Evolutionary conservation across 2,329 filamentous ascomycete genomes (phyloP).

Genomic region (Alternaria arbusti): DNA sequence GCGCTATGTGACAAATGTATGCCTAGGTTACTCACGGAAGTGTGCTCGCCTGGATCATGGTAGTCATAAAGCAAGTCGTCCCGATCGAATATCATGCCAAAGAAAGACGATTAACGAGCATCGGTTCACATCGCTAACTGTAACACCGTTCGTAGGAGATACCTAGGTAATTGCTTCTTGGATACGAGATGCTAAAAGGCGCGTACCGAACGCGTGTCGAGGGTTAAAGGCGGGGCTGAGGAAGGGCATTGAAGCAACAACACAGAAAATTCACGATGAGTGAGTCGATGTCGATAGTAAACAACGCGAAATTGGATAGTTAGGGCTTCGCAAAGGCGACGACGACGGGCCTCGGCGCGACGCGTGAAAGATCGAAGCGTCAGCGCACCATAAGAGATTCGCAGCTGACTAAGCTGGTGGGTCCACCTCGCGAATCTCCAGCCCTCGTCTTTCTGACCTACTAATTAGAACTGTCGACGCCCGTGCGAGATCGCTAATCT

Average conservation of each 20-base stretch:
- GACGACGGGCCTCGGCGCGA: not conserved
- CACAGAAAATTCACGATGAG: not conserved
- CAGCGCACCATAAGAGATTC: not conserved
- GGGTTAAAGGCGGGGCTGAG: not conserved
- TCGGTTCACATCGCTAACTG: not conserved
- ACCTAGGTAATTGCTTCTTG: not conserved
- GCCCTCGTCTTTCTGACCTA: not conserved
- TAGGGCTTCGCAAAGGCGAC: not conserved
- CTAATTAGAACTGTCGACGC: not conserved
- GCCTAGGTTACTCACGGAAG: not conserved
- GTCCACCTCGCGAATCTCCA: conserved; percentile 3
- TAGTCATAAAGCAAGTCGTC: not conserved
- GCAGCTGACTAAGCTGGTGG: conserved; percentile 1
- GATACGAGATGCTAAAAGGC: not conserved
- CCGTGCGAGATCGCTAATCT: not conserved
- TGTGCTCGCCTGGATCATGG: not conserved
- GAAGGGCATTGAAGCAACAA: not conserved
- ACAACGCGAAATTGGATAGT: not conserved
- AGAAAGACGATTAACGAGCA: not conserved
- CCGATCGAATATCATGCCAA: not conserved
- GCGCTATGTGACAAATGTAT: not conserved
- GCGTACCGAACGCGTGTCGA: not conserved
- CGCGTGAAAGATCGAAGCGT: not conserved
- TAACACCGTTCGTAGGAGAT: not conserved
- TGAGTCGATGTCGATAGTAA: not conserved